Conservation (phyloP, 768 basidiomycete genomes). For the Calocybe gangraenosa region DNA sequence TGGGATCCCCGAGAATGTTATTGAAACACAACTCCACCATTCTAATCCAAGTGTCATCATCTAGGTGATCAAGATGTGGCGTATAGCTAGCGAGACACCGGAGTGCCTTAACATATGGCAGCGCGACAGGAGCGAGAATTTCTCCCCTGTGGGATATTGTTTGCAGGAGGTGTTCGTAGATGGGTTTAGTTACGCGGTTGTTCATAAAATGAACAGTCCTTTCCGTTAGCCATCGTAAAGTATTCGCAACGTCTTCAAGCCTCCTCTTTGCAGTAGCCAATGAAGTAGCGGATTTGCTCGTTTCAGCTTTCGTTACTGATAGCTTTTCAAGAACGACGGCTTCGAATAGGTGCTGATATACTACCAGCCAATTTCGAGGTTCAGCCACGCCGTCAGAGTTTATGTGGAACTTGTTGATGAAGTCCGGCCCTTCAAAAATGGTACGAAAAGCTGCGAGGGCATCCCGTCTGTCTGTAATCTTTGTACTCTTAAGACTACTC, state of each 20-base stretch:
- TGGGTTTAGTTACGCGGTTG: slow-evolving; percentile 45
- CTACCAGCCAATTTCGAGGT: slow-evolving; percentile 49
- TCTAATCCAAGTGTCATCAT: slow-evolving; percentile 58
- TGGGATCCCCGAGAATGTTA: slow-evolving; percentile 61
- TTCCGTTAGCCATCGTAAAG: slow-evolving; percentile 73
- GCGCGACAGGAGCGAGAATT: slow-evolving; percentile 60
- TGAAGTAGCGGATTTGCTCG: slow-evolving; percentile 33
- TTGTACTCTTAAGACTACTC: slow-evolving; percentile 54
- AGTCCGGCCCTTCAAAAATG: slow-evolving; percentile 45
- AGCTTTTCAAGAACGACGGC: slow-evolving; percentile 61
- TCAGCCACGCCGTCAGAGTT: slow-evolving; percentile 29
- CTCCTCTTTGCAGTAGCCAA: slow-evolving; percentile 49
- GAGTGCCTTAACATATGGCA: slow-evolving; percentile 81
- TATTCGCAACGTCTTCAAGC: slow-evolving; percentile 60
- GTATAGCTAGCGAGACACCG: slow-evolving; percentile 56
- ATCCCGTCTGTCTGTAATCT: slow-evolving; percentile 67
- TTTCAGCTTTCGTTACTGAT: slow-evolving; percentile 36
- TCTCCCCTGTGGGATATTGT: slow-evolving; percentile 49
- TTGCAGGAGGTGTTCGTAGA: slow-evolving; percentile 64
- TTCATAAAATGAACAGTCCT: slow-evolving; percentile 53
- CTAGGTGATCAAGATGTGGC: slow-evolving; percentile 79
- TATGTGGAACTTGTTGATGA: slow-evolving; percentile 40
- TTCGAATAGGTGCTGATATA: slow-evolving; percentile 73
- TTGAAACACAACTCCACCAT: slow-evolving; percentile 75
- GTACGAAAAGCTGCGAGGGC: slow-evolving; percentile 50